Conservation (phyloP, 371 early-diverging fungal genomes). For the Smittium culicis region DNA sequence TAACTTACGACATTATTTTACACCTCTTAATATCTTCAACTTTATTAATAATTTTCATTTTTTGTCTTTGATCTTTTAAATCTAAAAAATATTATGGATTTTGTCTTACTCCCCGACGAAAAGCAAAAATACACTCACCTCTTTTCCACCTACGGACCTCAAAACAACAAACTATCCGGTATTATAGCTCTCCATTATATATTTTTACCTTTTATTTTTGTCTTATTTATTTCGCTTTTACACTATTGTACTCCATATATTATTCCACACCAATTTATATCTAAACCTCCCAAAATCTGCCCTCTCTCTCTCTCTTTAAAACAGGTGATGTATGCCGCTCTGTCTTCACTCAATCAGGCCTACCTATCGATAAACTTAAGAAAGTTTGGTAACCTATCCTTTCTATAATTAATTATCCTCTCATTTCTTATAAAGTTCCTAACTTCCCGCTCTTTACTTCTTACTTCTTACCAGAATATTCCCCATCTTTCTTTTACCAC, state of each 20-base stretch:
- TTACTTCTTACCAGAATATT: neutral
- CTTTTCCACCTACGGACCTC: neutral
- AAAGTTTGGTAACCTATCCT: conserved; percentile 45
- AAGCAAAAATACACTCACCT: neutral
- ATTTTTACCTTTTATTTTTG: neutral
- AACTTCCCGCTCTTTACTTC: neutral
- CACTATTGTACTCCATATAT: too few species aligned
- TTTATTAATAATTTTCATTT: too few species aligned
- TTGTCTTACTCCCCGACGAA: neutral
- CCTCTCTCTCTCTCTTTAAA: too few species aligned
- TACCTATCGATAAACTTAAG: conserved; percentile 49
- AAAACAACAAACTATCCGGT: neutral
- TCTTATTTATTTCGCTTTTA: neutral
- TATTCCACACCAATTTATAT: too few species aligned
- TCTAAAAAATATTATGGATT: neutral
- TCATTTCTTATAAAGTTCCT: too few species aligned
- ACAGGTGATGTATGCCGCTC: conserved; percentile 48
- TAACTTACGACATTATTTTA: too few species aligned
- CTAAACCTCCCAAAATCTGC: too few species aligned
- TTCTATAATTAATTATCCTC: too few species aligned
- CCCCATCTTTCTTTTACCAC: too few species aligned
- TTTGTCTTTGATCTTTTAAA: neutral
- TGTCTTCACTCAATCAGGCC: conserved; percentile 53
- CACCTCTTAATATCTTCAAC: too few species aligned
- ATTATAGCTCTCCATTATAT: neutral